Base-by-base conservation (phyloP, 2,329 filamentous ascomycete species). In the Monosporascus sp. region DNA sequence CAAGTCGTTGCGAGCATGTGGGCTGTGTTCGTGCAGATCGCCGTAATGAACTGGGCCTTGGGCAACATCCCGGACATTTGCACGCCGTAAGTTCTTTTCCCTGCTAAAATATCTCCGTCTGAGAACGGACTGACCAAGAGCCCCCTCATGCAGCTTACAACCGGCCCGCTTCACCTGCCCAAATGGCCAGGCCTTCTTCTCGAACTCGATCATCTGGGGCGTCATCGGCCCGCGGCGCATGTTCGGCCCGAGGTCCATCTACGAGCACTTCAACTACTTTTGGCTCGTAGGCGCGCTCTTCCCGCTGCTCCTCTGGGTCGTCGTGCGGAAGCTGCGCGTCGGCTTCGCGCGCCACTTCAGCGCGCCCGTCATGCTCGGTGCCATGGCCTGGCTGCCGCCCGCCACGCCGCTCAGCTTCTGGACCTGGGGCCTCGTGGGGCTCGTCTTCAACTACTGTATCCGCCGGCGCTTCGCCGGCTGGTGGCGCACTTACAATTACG, bases 331-430 rank as follows among this genome's bases (percentile, higher is more conserved):
- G 37, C 77, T 71, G 54, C 77, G 75, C 19, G 52, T 67, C 49
- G 27, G 56, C n/a, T 68, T 70, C 2, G 70, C 77, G 38, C 73
- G 77, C 35, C 82, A 78, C 61, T 67, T 86, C 50, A 78, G 75
- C 57, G 78, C 77, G 0, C 82, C 82, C 0, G 72, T 85, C 37
- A 77, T 86, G 60, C 80, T 85, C 52, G 79, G 79, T 16, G 79
- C 78, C 14, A 74, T 77, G 37, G 71, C 70, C 11, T 69, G 76
- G 52, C 74, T 85, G 14, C 83, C 82, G 1, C 82, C 82, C 0
- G 83, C 83, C 0, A 85, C 82, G 0, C 78, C 80, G 0, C 70
- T 85, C 26, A 84, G 76, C 59, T 86, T 84, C 61, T 77, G 79
- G 11, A 68, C 74, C 3, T 86, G 83, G 83, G 80, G 76, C 3